Evolutionary conservation across 192 early-diverging fungal genomes (phyloP), one percentile per base, ranked within the genome.

Genomic region (Gorgonomyces haynaldii): DNA sequence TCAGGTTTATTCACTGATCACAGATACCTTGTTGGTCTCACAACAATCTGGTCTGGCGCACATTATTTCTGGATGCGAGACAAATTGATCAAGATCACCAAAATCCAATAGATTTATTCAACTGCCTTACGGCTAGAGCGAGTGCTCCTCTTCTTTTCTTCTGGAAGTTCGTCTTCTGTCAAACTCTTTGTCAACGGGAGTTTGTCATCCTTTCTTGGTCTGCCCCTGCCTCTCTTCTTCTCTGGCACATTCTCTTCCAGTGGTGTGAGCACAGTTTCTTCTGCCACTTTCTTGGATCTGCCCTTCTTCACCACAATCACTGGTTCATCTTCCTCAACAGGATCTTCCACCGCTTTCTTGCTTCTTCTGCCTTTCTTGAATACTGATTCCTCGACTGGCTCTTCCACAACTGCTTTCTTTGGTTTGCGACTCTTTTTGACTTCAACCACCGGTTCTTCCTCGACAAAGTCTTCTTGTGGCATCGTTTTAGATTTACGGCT

Each of bases 11-110:
- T 21, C 12, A 2, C 0, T 40, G 28, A 2, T 55, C 41, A 9
- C 61, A 83, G 81, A 54, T 83, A 72, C 51, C 62, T 65, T 3
- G 81, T 82, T n/a, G 79, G 64, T 7, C 62, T 63, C 13, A 94
- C 90, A n/a, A 88, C 88, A 0, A 64, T 94, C 21, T 75, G 76
- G 62, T 84, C 84, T 20, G 86, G 86, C 8, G 56, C 50, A 16
- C 50, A 52, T 15, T 61, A 61, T 36, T 10, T 37, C 4, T n/a
- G 12, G n/a, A 10, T 37, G n/a, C 12, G 19, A 37, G 36, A 37
- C n/a, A 37, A 10, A 16, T 10, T 37, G 4, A 10, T 10, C 4
- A 16, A 16, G 19, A 37, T 37, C 12, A 37, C 12, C 12, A 37
- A 37, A 37, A 16, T 16, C 4, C 6, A 31, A 5, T 31, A 31